A percentile compares a stretch with the other conserved stretches of the same genome.
phyloP scores from a whole-genome alignment of 2,329 filamentous ascomycete genomes.

The Trichoderma koningii region DNA sequence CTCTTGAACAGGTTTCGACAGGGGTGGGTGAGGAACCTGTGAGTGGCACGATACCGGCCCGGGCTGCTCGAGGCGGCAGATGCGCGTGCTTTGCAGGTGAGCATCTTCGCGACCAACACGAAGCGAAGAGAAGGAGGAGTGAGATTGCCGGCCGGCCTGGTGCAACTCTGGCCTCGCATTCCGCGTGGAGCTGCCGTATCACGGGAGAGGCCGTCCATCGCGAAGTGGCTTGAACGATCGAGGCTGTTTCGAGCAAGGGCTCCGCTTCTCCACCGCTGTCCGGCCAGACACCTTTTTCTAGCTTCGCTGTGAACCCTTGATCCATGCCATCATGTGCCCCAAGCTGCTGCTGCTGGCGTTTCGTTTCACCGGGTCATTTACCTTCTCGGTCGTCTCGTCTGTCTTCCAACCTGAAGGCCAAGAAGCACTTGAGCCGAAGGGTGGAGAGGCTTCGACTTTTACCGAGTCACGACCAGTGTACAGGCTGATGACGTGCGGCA shows the following conservation, averaged over 20 bases:
- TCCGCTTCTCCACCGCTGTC: slow-evolving; percentile 23
- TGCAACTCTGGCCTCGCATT: slow-evolving; percentile 19
- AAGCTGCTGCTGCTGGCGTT: slow-evolving; percentile 7
- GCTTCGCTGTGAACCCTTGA: slow-evolving; percentile 8
- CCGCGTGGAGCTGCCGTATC: slow-evolving; percentile 22
- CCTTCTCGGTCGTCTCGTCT: slow-evolving; percentile 18
- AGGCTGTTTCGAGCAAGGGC: slow-evolving; percentile 13
- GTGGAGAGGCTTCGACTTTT: slow-evolving; percentile 13
- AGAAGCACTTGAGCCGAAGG: not conserved
- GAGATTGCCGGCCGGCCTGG: not conserved
- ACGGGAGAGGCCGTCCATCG: slow-evolving; percentile 26
- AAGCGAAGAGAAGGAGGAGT: not conserved
- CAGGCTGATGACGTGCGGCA: slow-evolving; percentile 4
- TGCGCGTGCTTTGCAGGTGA: slow-evolving; percentile 7
- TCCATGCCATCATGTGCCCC: slow-evolving; percentile 22
- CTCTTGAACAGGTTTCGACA: not conserved
- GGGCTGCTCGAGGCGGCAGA: not conserved
- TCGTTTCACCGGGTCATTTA: slow-evolving; percentile 11
- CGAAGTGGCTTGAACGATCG: slow-evolving; percentile 21
- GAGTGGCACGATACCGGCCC: not conserved
- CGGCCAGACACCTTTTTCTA: slow-evolving; percentile 23
- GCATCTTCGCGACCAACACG: not conserved
- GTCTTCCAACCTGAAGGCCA: not conserved
- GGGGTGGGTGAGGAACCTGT: not conserved
- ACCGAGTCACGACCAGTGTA: not conserved